phyloP scores from a whole-genome alignment of 2,329 filamentous ascomycete species.

The Sphaerulina vaccinii region DNA sequence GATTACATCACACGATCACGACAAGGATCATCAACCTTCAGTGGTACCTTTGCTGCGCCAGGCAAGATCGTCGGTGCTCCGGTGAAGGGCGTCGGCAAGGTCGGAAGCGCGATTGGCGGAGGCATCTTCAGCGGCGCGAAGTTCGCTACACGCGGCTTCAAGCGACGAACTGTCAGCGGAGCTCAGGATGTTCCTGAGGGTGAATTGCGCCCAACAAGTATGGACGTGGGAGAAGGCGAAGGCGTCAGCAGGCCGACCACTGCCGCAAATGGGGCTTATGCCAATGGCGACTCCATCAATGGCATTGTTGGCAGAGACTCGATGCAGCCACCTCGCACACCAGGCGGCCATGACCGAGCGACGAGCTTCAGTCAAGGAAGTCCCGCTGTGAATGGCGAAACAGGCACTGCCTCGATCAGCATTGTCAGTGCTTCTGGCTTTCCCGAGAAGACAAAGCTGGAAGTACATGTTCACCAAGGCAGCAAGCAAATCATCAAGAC shows the following conservation, averaged over 20 bases:
- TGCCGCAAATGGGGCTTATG: conserved; percentile 21
- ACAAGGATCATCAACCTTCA: conserved; percentile 90
- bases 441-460: conserved; percentile 45
- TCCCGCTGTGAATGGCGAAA: conserved; percentile 47
- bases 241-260: conserved; percentile 21
- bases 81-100: conserved; percentile 86
- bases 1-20: conserved; percentile 83
- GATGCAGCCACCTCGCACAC: conserved; percentile 31
- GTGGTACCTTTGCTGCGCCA: conserved; percentile 81
- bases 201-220: conserved; percentile 32
- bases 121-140: conserved; percentile 86
- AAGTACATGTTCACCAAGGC: conserved; percentile 42
- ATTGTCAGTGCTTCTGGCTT: conserved; percentile 77
- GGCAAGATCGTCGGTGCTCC: conserved; percentile 91
- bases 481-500: conserved; percentile 85
- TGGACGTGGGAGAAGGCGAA: conserved; percentile 29
- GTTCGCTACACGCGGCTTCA: conserved; percentile 83
- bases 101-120: conserved; percentile 68
- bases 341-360: conserved; percentile 44
- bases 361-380: conserved; percentile 43
- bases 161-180: conserved; percentile 63
- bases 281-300: conserved; percentile 27
- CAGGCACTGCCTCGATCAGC: conserved; percentile 76
- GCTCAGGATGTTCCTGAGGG: conserved; percentile 41
- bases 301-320: conserved; percentile 25